These are phyloP conservation scores for Macadamia tetraphylla DNA, from an alignment of 164 flowering plant species.

Conservation along the genomic window DNA sequence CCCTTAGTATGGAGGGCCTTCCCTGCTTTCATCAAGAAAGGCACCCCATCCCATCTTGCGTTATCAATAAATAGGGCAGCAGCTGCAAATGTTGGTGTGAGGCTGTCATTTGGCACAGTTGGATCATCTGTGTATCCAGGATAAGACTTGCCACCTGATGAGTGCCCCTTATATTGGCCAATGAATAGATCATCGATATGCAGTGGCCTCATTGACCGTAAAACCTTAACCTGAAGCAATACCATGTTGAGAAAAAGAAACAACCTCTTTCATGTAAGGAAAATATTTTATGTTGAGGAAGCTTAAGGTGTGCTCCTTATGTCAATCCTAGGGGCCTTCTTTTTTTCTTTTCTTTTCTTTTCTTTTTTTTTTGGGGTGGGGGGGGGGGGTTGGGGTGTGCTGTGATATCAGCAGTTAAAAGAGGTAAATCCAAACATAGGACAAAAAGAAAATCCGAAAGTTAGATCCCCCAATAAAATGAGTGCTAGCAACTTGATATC, in stretches of 20 bases:
- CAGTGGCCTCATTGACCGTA: conserved; percentile 66
- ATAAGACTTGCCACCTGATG: conserved; percentile 42
- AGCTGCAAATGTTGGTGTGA: conserved; percentile 81
- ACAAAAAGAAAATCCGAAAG: neutral
- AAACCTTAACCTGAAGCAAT: conserved; percentile 64
- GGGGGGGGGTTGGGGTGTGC: too few relatives aligned
- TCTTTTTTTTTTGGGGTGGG: too few relatives aligned
- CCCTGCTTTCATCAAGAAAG: conserved; percentile 89
- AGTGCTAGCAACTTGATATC: too few relatives aligned
- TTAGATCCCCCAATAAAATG: neutral
- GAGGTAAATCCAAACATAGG: neutral
- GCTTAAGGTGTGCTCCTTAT: neutral
- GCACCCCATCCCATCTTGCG: conserved; percentile 96
- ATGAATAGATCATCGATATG: conserved; percentile 52
- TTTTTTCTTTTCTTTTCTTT: too few relatives aligned
- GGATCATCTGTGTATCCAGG: conserved; percentile 70
- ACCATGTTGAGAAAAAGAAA: neutral
- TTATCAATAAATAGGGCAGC: conserved; percentile 78
- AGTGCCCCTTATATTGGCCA: conserved; percentile 79
- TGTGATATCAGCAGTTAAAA: neutral
- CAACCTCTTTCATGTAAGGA: neutral
- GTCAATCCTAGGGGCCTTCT: too few relatives aligned
- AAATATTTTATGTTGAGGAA: neutral
- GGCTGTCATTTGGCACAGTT: conserved; percentile 56
- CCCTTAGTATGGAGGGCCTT: conserved; percentile 60